Evolutionary conservation across 2,329 filamentous ascomycete genomes (phyloP).

Genomic region (Aspergillus tanneri): DNA sequence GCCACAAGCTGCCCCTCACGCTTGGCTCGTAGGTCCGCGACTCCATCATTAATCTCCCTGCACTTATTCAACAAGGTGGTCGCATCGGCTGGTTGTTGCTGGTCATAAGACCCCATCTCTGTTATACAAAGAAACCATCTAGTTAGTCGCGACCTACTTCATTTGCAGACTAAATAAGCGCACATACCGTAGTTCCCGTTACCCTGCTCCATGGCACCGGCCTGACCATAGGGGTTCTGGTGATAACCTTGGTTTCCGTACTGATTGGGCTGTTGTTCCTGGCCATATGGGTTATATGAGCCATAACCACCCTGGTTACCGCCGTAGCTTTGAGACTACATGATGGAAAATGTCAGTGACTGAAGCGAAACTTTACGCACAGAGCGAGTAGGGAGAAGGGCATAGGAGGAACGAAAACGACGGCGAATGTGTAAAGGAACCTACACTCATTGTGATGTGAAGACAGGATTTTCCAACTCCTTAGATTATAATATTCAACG

Average conservation of each 20-base stretch:
- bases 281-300: conserved; percentile 56
- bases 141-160: not conserved
- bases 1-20: conserved; percentile 48
- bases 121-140: conserved; percentile 18
- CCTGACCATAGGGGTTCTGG: conserved; percentile 29
- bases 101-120: conserved; percentile 45
- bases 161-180: not conserved
- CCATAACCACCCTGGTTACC: conserved; percentile 47
- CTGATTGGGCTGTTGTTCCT: conserved; percentile 33
- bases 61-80: conserved; percentile 84
- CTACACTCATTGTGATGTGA: not conserved
- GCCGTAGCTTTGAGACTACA: conserved; percentile 30
- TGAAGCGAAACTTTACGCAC: conserved; percentile 18
- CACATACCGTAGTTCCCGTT: conserved; percentile 37
- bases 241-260: conserved; percentile 31
- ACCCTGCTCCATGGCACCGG: conserved; percentile 33
- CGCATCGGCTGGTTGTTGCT: conserved; percentile 53
- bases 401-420: not conserved
- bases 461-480: not conserved
- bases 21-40: conserved; percentile 71
- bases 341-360: conserved; percentile 7
- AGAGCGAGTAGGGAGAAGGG: conserved; percentile 5
- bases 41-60: conserved; percentile 72
- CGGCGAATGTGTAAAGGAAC: not conserved
- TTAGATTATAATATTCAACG: not conserved